A percentile compares a stretch with the other conserved stretches of the same genome.
Evolutionary conservation across 208 protist species (phyloP).

Genomic region (Leishmania major): DNA sequence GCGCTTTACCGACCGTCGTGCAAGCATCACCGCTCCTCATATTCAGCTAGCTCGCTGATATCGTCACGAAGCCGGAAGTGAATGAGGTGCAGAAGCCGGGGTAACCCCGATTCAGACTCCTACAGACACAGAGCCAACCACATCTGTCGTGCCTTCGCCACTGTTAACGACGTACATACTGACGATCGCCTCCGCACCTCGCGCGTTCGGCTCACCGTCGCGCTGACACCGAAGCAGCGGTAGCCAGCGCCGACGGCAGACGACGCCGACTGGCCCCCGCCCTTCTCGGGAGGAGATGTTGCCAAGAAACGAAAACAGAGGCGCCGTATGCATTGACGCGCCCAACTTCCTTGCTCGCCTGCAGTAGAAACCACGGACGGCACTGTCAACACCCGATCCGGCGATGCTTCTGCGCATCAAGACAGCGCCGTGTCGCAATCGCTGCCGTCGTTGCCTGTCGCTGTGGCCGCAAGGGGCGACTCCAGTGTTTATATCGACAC

Average conservation of each 20-base stretch:
- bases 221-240: neutral
- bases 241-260: neutral
- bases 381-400: neutral
- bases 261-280: neutral
- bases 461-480: neutral
- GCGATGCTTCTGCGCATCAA: neutral
- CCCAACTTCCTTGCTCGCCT: neutral
- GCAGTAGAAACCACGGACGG: neutral
- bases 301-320: too few relatives aligned
- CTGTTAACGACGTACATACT: neutral
- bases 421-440: neutral
- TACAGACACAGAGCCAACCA: neutral
- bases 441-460: neutral
- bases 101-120: conserved; percentile 13
- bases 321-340: neutral
- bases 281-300: neutral
- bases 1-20: neutral
- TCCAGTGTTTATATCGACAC: conserved; percentile 49
- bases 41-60: conserved; percentile 37
- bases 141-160: neutral
- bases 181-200: too few relatives aligned
- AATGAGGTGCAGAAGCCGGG: conserved; percentile 5
- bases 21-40: conserved; percentile 2
- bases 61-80: neutral
- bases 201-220: neutral